Conservation (phyloP, 2,329 filamentous ascomycete species). For the Alternaria incomplexa region DNA sequence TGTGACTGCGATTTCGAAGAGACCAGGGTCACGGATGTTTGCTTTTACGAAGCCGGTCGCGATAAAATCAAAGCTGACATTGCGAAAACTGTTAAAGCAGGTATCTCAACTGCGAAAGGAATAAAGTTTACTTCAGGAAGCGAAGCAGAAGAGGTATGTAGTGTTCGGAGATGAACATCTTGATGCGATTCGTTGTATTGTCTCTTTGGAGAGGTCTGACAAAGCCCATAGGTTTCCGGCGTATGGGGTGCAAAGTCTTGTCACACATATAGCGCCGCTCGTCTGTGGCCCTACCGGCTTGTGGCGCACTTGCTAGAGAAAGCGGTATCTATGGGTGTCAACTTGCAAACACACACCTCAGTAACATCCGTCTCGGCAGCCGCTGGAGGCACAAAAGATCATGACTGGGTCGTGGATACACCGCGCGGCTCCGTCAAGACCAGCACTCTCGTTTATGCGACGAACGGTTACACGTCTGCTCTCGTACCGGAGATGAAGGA, state of each 20-base stretch:
- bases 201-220: not conserved
- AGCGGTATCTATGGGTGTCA: slow-evolving; percentile 11
- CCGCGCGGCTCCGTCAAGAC: slow-evolving; percentile 13
- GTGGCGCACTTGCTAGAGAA: slow-evolving; percentile 12
- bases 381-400: not conserved
- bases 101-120: slow-evolving; percentile 10
- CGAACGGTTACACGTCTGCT: slow-evolving; percentile 28
- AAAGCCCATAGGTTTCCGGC: slow-evolving; percentile 7
- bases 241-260: slow-evolving; percentile 14
- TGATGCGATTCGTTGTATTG: not conserved
- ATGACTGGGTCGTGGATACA: slow-evolving; percentile 7
- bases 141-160: slow-evolving; percentile 16
- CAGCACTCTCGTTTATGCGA: slow-evolving; percentile 22
- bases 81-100: slow-evolving; percentile 2
- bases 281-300: slow-evolving; percentile 15
- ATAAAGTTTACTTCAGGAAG: slow-evolving; percentile 4
- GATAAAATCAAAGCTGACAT: slow-evolving; percentile 12
- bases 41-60: slow-evolving; percentile 4
- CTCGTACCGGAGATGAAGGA: slow-evolving; percentile 47
- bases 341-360: slow-evolving; percentile 17
- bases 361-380: not conserved
- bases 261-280: slow-evolving; percentile 16
- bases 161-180: too few relatives aligned
- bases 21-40: slow-evolving; percentile 15
- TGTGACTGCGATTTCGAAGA: slow-evolving; percentile 20